Conservation (phyloP, 768 basidiomycete species). For the Lentinula boryana region DNA sequence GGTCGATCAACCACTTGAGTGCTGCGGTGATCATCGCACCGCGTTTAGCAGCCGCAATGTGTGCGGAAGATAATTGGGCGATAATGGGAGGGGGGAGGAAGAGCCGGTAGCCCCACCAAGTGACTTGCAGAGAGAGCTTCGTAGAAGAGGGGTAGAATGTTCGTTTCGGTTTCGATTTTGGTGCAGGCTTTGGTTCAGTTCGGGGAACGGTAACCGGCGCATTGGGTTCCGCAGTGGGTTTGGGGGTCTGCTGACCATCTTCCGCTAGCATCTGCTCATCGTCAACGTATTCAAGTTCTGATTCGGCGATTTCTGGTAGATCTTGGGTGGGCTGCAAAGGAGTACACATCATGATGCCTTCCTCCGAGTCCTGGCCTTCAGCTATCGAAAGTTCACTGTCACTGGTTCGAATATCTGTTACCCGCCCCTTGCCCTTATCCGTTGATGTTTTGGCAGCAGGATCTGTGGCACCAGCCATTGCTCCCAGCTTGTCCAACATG, state of each 20-base stretch:
- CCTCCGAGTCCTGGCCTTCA: conserved; percentile 36
- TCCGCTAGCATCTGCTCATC: conserved; percentile 12
- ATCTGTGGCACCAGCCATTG: neutral
- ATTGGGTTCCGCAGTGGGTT: conserved; percentile 25
- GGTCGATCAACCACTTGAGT: conserved; percentile 63
- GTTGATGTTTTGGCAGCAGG: neutral
- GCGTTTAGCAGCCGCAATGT: conserved; percentile 64
- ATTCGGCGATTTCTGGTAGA: conserved; percentile 66
- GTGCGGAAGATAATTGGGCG: conserved; percentile 51
- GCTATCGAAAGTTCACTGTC: conserved; percentile 16
- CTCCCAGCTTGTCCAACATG: conserved; percentile 39
- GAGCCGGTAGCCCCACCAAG: conserved; percentile 80
- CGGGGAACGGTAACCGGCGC: conserved; percentile 7
- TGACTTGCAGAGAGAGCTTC: conserved; percentile 65
- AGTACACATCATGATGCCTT: conserved; percentile 69
- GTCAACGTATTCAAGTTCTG: conserved; percentile 45
- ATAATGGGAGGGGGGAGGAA: conserved; percentile 76
- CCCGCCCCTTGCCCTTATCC: conserved; percentile 14
- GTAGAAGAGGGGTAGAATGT: conserved; percentile 72
- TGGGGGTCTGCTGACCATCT: conserved; percentile 17
- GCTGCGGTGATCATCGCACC: conserved; percentile 73
- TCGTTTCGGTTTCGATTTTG: conserved; percentile 26
- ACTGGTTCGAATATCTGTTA: conserved; percentile 6
- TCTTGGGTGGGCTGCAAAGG: conserved; percentile 59
- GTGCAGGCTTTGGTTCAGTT: conserved; percentile 15